Evolutionary conservation across 1,284 basidiomycete genomes (phyloP).

Genomic region (Meira nashicola): DNA sequence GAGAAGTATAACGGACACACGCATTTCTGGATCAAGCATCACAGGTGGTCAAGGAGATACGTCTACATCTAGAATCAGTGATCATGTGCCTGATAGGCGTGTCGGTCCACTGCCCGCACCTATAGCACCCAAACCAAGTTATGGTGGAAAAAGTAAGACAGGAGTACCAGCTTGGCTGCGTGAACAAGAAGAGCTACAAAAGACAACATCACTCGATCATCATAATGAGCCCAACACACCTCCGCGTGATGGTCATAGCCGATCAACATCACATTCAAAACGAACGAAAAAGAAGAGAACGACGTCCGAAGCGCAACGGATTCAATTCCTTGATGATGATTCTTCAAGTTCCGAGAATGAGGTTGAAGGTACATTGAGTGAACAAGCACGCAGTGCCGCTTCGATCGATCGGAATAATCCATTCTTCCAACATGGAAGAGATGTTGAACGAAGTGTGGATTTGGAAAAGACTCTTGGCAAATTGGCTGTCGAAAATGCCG

Average conservation of each 20-base stretch:
- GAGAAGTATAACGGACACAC: slow-evolving; percentile 10
- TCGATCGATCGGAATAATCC: slow-evolving; percentile 46
- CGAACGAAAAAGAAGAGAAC: slow-evolving; percentile 16
- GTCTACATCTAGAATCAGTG: slow-evolving; percentile 16
- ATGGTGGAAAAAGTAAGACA: slow-evolving; percentile 20
- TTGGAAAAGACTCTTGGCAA: slow-evolving; percentile 20
- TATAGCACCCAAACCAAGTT: slow-evolving; percentile 4
- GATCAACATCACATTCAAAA: slow-evolving; percentile 10
- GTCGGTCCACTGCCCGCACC: slow-evolving; percentile 17
- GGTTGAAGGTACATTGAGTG: slow-evolving; percentile 25
- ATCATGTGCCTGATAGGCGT: slow-evolving; percentile 7
- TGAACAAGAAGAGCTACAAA: slow-evolving; percentile 49
- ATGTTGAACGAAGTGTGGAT: slow-evolving; percentile 24
- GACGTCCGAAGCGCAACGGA: slow-evolving; percentile 18
- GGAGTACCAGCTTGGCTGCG: slow-evolving; percentile 46
- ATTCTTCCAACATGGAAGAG: slow-evolving; percentile 40
- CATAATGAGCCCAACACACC: slow-evolving; percentile 32
- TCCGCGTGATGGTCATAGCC: slow-evolving; percentile 9
- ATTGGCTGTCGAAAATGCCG: slow-evolving; percentile 22
- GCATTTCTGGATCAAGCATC: slow-evolving; percentile 8
- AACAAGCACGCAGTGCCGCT: slow-evolving; percentile 35
- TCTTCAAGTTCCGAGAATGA: slow-evolving; percentile 30
- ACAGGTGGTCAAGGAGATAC: background rate
- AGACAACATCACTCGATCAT: slow-evolving; percentile 31
- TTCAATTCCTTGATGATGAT: slow-evolving; percentile 33